A percentile compares a stretch with the other conserved stretches of the same genome.
Evolutionary conservation across 2,329 filamentous ascomycete species (phyloP).

Genomic region (Diplocarpon rosae): DNA sequence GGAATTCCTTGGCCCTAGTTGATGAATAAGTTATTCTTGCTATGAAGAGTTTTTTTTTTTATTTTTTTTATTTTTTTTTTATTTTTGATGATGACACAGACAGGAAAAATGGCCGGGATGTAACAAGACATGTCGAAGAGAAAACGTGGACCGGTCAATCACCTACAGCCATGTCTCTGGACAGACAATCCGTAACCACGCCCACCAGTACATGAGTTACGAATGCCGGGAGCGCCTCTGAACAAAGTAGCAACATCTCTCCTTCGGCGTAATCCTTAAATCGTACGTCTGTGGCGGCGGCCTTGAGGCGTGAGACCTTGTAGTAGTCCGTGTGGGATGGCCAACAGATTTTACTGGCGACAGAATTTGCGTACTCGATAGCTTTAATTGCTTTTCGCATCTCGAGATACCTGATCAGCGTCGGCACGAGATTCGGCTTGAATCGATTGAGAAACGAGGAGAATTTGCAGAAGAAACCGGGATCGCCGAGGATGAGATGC

Average conservation of each 20-base stretch:
- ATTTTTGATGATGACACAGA: too few species aligned
- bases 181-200: conserved; percentile 56
- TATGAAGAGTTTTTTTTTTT: too few species aligned
- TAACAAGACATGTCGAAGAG: too few species aligned
- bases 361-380: conserved; percentile 20
- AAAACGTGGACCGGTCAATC: too few species aligned
- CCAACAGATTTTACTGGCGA: conserved; percentile 17
- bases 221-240: conserved; percentile 60
- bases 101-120: too few species aligned
- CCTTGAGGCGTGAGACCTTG: conserved; percentile 17
- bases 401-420: conserved; percentile 16
- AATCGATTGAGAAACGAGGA: conserved; percentile 17
- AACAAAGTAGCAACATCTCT: conserved; percentile 14
- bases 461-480: conserved; percentile 12
- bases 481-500: conserved; percentile 15
- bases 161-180: conserved; percentile 47
- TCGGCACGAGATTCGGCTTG: conserved; percentile 13
- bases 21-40: too few species aligned
- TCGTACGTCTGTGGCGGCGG: conserved; percentile 12
- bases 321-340: conserved; percentile 17
- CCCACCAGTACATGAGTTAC: conserved; percentile 56
- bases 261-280: conserved; percentile 19
- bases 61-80: too few species aligned
- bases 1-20: conserved; percentile 42
- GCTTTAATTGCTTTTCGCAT: conserved; percentile 20